A percentile compares a stretch with the other conserved stretches of the same genome.
These are phyloP conservation scores for Margaritispora aquatica DNA, from an alignment of 495 filamentous ascomycete genomes.

Conservation along the genomic window DNA sequence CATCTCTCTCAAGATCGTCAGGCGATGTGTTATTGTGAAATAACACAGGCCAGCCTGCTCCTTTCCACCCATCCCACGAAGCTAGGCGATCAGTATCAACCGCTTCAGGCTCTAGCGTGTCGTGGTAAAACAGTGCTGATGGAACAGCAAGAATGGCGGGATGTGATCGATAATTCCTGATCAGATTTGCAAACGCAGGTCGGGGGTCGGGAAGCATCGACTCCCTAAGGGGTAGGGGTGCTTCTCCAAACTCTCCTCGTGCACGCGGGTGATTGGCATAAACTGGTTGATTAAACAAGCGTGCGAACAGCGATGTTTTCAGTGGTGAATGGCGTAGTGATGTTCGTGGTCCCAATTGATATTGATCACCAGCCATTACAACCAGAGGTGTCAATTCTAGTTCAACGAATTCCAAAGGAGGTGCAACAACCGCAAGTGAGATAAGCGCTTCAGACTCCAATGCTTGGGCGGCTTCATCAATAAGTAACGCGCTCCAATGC, in stretches of 20 bases:
- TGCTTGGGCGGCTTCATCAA: constrained; percentile 54
- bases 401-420: constrained; percentile 30
- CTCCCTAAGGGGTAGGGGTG: constrained; percentile 10
- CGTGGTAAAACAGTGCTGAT: constrained; percentile 44
- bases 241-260: constrained; percentile 22
- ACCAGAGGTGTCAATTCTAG: constrained; percentile 34
- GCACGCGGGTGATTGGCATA: constrained; percentile 46
- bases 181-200: constrained; percentile 47
- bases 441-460: constrained; percentile 46
- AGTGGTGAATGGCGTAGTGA: constrained; percentile 33
- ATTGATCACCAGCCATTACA: constrained; percentile 51
- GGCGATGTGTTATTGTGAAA: constrained; percentile 36
- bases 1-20: constrained; percentile 45
- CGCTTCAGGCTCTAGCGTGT: constrained; percentile 46
- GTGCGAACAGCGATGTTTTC: constrained; percentile 43
- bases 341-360: constrained; percentile 46
- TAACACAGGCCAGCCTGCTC: constrained; percentile 40
- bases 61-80: constrained; percentile 42
- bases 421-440: constrained; percentile 42
- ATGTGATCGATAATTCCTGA: constrained; percentile 55
- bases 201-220: constrained; percentile 27
- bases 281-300: constrained; percentile 37
- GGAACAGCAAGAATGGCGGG: constrained; percentile 49
- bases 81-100: constrained; percentile 28
- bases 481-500: constrained; percentile 48